Percentiles rank a stretch among this genome's conserved stretches.
Conservation (phyloP, 116 monocot genomes). For the Iris pallida region DNA sequence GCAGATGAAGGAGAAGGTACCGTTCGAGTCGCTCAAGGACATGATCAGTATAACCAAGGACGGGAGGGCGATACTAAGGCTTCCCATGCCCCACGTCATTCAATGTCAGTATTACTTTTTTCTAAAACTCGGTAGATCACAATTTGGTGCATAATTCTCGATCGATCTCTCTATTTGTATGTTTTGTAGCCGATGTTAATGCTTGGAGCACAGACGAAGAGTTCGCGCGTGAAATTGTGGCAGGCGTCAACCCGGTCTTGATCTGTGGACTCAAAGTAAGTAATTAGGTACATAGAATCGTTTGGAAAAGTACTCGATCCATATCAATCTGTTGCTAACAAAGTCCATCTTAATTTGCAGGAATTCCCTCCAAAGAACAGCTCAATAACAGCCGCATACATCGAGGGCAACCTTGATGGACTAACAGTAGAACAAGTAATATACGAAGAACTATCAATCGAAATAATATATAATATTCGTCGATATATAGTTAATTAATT, state of each 20-base stretch:
- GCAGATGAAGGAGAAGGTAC: constrained; percentile 21
- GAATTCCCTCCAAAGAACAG: constrained; percentile 73
- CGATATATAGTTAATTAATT: too few species aligned
- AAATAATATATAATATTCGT: too few species aligned
- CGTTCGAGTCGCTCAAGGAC: constrained; percentile 55
- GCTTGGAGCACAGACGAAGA: constrained; percentile 36
- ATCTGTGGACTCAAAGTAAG: constrained; percentile 45
- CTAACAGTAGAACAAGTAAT: constrained; percentile 49
- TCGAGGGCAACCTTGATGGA: constrained; percentile 49
- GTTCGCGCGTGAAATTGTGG: constrained; percentile 72
- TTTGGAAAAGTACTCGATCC: too few species aligned
- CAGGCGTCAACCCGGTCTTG: constrained; percentile 62
- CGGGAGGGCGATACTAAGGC: constrained; percentile 36
- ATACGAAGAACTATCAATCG: too few species aligned
- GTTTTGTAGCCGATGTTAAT: neutral
- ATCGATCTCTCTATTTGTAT: neutral
- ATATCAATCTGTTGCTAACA: too few species aligned
- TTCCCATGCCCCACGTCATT: constrained; percentile 61
- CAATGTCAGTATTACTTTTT: constrained; percentile 45
- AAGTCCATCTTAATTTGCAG: too few species aligned
- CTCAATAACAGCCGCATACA: constrained; percentile 53
- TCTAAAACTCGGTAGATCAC: too few species aligned
- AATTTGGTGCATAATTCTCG: too few species aligned
- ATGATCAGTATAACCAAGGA: constrained; percentile 24
- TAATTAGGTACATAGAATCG: too few species aligned